A percentile compares a stretch with the other conserved stretches of the same genome.
These are phyloP conservation scores for Coniochaeta sp. DNA, from an alignment of 2,329 filamentous ascomycete genomes.

Conservation along the genomic window DNA sequence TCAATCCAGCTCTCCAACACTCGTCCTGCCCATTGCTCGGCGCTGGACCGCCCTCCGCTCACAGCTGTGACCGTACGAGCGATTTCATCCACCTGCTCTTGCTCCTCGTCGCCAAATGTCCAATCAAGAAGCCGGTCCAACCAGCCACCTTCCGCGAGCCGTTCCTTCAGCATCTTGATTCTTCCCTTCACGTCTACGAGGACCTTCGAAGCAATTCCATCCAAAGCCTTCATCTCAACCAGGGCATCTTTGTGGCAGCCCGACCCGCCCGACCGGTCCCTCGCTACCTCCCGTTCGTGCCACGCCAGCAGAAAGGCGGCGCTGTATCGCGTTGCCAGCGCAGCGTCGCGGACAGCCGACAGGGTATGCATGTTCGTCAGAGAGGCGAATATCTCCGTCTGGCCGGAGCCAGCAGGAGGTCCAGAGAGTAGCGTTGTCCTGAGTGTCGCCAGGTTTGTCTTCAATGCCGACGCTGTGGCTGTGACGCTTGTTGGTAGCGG, in stretches of 20 bases:
- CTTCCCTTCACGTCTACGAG: constrained; percentile 21
- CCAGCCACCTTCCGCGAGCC: constrained; percentile 25
- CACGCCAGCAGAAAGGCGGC: constrained; percentile 19
- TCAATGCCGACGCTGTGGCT: constrained; percentile 11
- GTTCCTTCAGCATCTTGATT: constrained; percentile 22
- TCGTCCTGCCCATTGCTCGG: constrained; percentile 26
- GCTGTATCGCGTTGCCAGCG: constrained; percentile 22
- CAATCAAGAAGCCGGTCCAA: constrained; percentile 26
- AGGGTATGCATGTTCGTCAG: constrained; percentile 26
- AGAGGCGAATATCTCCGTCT: constrained; percentile 15
- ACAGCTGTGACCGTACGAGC: constrained; percentile 16
- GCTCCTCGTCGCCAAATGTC: constrained; percentile 18
- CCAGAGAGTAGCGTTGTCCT: constrained; percentile 4
- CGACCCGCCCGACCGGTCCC: constrained; percentile 23
- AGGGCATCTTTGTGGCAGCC: constrained; percentile 24
- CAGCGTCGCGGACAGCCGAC: constrained; percentile 28
- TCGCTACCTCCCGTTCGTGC: constrained; percentile 23
- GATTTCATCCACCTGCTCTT: constrained; percentile 13
- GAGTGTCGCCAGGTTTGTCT: constrained; percentile 11
- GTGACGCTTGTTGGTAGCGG: constrained; percentile 3
- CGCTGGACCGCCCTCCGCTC: constrained; percentile 17
- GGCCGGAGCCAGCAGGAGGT: not conserved
- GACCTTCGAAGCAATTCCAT: constrained; percentile 13
- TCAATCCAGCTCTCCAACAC: constrained; percentile 31
- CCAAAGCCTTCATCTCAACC: constrained; percentile 23